Conservation (phyloP, 306 rosid genomes). For the Ammopiptanthus mongolicus region DNA sequence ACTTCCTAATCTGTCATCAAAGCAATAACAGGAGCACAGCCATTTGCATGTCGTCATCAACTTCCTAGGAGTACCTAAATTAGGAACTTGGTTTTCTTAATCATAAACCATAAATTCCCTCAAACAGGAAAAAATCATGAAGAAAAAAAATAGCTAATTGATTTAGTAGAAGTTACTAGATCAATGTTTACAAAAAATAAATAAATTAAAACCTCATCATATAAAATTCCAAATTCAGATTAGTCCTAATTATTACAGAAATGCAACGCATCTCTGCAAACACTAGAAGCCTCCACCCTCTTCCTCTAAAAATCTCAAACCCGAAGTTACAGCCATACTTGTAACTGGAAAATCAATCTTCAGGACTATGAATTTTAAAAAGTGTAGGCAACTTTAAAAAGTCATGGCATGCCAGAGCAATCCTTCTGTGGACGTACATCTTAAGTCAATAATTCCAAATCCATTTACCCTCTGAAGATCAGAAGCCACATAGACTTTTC, state of each 20-base stretch:
- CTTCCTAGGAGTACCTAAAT: not conserved
- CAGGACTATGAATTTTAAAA: not conserved
- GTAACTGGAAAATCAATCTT: conserved; percentile 6
- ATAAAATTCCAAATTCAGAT: not conserved
- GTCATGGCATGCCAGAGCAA: conserved; percentile 3
- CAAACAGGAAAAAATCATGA: not conserved
- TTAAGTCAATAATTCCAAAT: not conserved
- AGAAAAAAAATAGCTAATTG: not conserved
- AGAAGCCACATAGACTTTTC: not conserved
- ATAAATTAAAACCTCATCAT: not conserved
- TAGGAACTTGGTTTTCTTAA: not conserved
- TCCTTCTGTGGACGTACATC: not conserved
- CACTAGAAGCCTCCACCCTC: not conserved
- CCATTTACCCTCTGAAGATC: not conserved
- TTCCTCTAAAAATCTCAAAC: conserved; percentile 8
- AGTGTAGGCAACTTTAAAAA: not conserved
- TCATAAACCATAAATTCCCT: conserved; percentile 9
- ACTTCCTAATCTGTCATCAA: not conserved
- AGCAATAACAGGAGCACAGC: not conserved
- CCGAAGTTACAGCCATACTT: not conserved
- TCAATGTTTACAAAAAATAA: not conserved
- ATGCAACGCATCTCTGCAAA: not conserved
- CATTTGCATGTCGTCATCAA: not conserved
- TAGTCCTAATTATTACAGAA: not conserved
- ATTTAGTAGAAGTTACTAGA: not conserved